Conservation (phyloP, 2,329 filamentous ascomycete species). For the Didymella sp. region DNA sequence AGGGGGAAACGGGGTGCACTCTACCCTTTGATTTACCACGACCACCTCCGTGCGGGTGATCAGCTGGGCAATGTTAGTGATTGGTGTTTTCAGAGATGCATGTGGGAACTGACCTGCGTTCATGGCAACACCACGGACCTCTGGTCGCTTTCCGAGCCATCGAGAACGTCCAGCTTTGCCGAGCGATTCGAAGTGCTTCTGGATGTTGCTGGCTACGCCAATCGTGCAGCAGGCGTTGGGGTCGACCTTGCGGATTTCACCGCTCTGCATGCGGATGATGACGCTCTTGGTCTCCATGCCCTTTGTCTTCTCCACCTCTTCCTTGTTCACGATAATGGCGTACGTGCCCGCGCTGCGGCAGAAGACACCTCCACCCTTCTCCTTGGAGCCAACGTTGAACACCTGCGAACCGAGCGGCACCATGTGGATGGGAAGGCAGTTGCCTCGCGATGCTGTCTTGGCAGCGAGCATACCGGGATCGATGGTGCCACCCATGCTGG, state of each 20-base stretch:
- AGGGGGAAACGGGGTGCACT: conserved; percentile 90
- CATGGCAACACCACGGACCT: conserved; percentile 97
- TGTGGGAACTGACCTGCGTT: conserved; percentile 72
- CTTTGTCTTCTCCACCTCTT: conserved; percentile 67
- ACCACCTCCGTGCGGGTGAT: conserved; percentile 98
- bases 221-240: conserved; percentile 94
- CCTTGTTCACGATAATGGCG: conserved; percentile 86
- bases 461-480: conserved; percentile 96
- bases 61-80: conserved; percentile 60
- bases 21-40: conserved; percentile 99
- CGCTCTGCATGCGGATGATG: conserved; percentile 86
- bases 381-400: conserved; percentile 82
- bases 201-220: conserved; percentile 90
- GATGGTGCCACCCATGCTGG: conserved; percentile 88
- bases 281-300: conserved; percentile 77
- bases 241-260: conserved; percentile 87
- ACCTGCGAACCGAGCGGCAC: conserved; percentile 93
- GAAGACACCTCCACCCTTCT: conserved; percentile 80
- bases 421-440: conserved; percentile 94
- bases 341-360: conserved; percentile 95
- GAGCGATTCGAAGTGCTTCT: conserved; percentile 87
- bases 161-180: conserved; percentile 94
- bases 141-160: conserved; percentile 93
- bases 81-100: background rate
- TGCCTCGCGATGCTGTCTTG: conserved; percentile 91